A percentile compares a stretch with the other conserved stretches of the same genome.
These are phyloP conservation scores for Wallacemonas sp. DNA, from an alignment of 208 protist genomes.

Conservation along the genomic window DNA sequence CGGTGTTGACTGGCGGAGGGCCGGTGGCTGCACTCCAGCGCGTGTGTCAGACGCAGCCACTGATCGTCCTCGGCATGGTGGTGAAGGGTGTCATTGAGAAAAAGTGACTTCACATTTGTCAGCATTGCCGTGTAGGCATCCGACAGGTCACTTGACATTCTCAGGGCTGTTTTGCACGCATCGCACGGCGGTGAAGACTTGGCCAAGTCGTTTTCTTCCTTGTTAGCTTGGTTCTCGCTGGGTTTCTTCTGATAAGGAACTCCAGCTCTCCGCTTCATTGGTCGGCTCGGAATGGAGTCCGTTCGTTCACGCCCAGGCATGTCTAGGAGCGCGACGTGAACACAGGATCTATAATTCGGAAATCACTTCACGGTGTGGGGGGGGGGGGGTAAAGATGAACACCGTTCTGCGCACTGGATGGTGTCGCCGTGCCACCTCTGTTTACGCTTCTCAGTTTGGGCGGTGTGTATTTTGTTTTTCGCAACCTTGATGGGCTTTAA, in stretches of 20 bases:
- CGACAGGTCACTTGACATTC: constrained; percentile 18
- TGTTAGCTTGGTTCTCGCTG: no score
- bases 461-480: no score
- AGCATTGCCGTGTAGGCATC: constrained; percentile 39
- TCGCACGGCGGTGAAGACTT: constrained; percentile 20
- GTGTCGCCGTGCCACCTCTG: no score
- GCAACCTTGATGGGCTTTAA: no score
- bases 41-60: constrained; percentile 55
- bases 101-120: constrained; percentile 39
- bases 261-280: background rate
- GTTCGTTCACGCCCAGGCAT: constrained; percentile 4
- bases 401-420: no score
- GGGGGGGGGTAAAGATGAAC: background rate
- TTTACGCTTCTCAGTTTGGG: no score
- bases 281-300: background rate
- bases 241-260: background rate
- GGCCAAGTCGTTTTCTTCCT: background rate
- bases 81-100: constrained; percentile 62
- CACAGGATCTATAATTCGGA: no score
- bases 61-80: constrained; percentile 64
- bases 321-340: no score
- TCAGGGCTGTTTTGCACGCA: constrained; percentile 18
- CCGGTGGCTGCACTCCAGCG: constrained; percentile 27
- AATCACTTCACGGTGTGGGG: background rate
- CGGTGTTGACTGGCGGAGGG: no score